Evolutionary conservation across 2,329 filamentous ascomycete species (phyloP).

Genomic region (Leptoxyphium fumago): DNA sequence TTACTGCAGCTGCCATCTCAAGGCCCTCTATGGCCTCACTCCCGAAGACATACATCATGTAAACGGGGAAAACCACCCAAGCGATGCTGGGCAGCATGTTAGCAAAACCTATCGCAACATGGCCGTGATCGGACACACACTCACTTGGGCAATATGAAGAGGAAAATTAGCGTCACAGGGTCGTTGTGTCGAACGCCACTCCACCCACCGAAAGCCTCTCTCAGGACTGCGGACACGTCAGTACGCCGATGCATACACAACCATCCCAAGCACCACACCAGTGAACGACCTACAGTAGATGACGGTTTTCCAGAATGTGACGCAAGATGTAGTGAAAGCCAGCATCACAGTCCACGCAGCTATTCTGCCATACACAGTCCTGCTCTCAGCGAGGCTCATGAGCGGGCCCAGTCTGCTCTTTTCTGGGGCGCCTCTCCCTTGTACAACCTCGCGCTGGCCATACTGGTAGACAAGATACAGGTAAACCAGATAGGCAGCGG

Average conservation of each 20-base stretch:
- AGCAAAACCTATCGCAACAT: background rate
- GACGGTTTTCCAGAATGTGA: conserved; percentile 54
- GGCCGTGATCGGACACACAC: conserved; percentile 9
- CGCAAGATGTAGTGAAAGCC: conserved; percentile 42
- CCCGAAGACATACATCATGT: conserved; percentile 47
- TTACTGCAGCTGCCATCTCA: conserved; percentile 25
- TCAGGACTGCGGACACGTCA: conserved; percentile 32
- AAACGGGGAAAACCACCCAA: conserved; percentile 50
- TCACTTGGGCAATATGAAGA: conserved; percentile 56
- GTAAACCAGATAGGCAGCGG: conserved; percentile 48
- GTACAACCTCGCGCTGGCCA: conserved; percentile 21
- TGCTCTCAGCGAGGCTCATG: conserved; percentile 32
- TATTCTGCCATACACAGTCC: conserved; percentile 35
- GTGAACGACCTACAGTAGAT: conserved; percentile 43
- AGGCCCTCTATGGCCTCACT: conserved; percentile 47
- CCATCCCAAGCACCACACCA: background rate
- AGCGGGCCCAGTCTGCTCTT: conserved; percentile 30
- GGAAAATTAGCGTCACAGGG: conserved; percentile 34
- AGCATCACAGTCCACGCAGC: conserved; percentile 43
- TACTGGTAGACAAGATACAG: conserved; percentile 37
- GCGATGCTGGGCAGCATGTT: conserved; percentile 32
- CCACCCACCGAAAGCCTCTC: conserved; percentile 47
- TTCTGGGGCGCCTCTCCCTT: conserved; percentile 24
- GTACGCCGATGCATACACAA: background rate
- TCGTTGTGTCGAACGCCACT: conserved; percentile 49